Percentiles rank a stretch among this genome's conserved stretches.
These are phyloP conservation scores for Sclerotinia borealis DNA, from an alignment of 2,329 filamentous ascomycete genomes.

Conservation along the genomic window DNA sequence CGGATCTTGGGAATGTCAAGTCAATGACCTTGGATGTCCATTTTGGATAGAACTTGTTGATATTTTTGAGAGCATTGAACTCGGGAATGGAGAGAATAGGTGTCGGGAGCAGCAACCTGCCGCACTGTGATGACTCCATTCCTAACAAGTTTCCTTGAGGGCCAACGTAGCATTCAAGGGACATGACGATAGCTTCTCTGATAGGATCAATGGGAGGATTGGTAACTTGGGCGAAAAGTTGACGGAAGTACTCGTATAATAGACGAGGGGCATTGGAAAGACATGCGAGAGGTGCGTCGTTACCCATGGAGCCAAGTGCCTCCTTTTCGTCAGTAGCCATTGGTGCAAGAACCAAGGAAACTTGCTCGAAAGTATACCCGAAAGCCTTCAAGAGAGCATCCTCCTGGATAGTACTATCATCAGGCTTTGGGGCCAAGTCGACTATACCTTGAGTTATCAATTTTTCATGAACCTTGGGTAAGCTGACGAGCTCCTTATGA, in stretches of 20 bases:
- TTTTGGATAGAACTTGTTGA: constrained; percentile 62
- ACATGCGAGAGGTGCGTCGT: constrained; percentile 88
- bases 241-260: constrained; percentile 93
- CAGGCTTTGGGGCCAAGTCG: constrained; percentile 61
- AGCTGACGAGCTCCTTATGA: constrained; percentile 74
- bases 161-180: constrained; percentile 89
- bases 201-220: constrained; percentile 98
- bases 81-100: constrained; percentile 85
- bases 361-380: constrained; percentile 92
- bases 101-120: constrained; percentile 77
- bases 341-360: constrained; percentile 82
- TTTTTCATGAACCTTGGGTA: constrained; percentile 67
- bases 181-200: constrained; percentile 97
- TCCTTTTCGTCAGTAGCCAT: constrained; percentile 99
- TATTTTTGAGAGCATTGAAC: constrained; percentile 80
- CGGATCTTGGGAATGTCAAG: constrained; percentile 83
- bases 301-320: constrained; percentile 95
- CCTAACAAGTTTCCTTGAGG: constrained; percentile 92
- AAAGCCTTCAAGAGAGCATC: constrained; percentile 81
- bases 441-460: constrained; percentile 50
- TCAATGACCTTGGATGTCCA: constrained; percentile 92
- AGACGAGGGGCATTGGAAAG: constrained; percentile 83
- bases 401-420: constrained; percentile 68
- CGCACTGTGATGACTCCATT: constrained; percentile 87
- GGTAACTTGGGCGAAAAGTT: constrained; percentile 95